phyloP scores from a whole-genome alignment of 331 rosid species.

The Stylosanthes scabra region DNA sequence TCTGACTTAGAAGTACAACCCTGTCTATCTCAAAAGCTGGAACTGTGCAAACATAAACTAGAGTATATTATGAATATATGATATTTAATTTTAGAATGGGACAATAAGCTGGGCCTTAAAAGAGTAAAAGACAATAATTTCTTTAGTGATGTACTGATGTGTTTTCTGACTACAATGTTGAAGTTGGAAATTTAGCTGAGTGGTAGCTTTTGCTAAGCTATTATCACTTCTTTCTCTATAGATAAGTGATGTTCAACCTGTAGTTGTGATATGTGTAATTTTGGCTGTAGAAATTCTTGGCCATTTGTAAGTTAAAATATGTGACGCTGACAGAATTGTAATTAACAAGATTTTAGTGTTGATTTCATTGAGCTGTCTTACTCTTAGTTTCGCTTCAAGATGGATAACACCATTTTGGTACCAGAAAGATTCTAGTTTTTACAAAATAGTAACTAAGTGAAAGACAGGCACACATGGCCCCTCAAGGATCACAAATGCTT shows the following conservation, averaged over 20 bases:
- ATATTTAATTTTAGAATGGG: not conserved
- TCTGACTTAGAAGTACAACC: slow-evolving; percentile 10
- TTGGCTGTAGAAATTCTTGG: not conserved
- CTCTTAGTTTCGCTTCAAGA: not conserved
- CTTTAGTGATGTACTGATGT: not conserved
- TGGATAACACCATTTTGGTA: too few species aligned
- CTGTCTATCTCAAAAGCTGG: not conserved
- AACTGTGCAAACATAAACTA: not conserved
- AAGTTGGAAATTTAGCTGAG: slow-evolving; percentile 6
- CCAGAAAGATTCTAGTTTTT: too few species aligned
- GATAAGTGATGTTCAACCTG: not conserved
- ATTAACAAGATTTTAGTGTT: slow-evolving; percentile 1
- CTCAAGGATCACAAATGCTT: too few species aligned
- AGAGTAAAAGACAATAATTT: not conserved
- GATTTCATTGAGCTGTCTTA: not conserved
- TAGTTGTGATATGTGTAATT: slow-evolving; percentile 7
- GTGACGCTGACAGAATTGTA: not conserved
- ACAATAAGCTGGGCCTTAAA: not conserved
- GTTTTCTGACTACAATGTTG: not conserved
- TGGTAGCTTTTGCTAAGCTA: not conserved
- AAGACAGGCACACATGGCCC: too few species aligned
- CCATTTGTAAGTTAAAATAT: not conserved
- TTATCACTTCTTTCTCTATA: slow-evolving; percentile 4
- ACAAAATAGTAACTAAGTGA: too few species aligned
- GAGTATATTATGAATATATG: not conserved